A percentile compares a stretch with the other conserved stretches of the same genome.
Evolutionary conservation across 148 eudicot genomes (phyloP).

Genomic region (Cornus florida): DNA sequence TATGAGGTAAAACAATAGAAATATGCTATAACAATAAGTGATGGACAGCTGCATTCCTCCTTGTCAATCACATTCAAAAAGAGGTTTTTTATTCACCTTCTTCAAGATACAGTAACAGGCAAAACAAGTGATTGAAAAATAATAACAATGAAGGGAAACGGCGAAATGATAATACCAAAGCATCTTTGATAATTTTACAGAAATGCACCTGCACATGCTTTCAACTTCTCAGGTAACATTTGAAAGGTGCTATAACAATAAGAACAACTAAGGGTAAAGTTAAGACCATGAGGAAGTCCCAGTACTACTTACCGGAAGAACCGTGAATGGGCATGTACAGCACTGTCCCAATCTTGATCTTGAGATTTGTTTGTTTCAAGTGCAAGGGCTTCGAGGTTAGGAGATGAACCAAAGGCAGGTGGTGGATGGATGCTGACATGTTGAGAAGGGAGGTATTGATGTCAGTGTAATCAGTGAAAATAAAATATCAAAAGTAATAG

Average conservation of each 20-base stretch:
- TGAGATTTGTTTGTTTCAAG: constrained; percentile 66
- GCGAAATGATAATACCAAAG: neutral
- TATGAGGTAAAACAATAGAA: too few species aligned
- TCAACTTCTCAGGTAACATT: neutral
- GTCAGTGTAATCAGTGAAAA: constrained; percentile 13
- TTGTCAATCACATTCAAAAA: neutral
- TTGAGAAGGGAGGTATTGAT: constrained; percentile 4
- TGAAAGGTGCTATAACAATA: neutral
- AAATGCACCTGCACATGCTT: neutral
- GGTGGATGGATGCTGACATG: constrained; percentile 73
- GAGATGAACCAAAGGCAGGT: constrained; percentile 96
- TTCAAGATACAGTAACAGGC: too few species aligned
- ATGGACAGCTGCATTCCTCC: neutral
- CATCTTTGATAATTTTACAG: neutral
- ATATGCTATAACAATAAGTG: neutral
- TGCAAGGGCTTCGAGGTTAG: constrained; percentile 97
- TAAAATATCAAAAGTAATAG: neutral
- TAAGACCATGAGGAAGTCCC: neutral
- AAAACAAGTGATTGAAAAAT: too few species aligned
- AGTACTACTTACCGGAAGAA: constrained; percentile 50
- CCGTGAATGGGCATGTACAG: constrained; percentile 43
- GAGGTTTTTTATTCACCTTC: neutral
- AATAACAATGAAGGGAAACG: neutral
- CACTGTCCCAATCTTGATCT: constrained; percentile 57
- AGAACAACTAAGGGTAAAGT: neutral